Base-by-base conservation (phyloP, 2,329 filamentous ascomycete genomes). In the Colletotrichum sidae region DNA sequence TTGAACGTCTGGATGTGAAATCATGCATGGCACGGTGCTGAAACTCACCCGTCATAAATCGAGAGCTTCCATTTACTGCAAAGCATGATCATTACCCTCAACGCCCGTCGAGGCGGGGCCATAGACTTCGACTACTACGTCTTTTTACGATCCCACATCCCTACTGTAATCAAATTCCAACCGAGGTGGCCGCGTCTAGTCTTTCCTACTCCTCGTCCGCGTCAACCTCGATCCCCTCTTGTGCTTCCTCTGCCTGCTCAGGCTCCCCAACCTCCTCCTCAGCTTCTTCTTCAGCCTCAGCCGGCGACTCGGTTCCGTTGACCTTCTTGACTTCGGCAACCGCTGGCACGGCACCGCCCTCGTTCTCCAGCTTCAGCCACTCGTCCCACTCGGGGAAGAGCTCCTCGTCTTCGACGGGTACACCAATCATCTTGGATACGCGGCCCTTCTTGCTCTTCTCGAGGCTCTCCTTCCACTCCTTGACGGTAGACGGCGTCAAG, bases 381-480 rank as follows among this genome's bases (percentile, higher is more conserved):
- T 96, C 91, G 5, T 97, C 92, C 96, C 96, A 99, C 73, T 97
- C 93, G 0, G 95, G 95, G 81, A 99, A 99, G 71, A 99, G 85
- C 3, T 97, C 94, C 45, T 91, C 91, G 65, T 94, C 92, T 71
- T 92, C 90, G 0, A 88, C 92, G 0, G 96, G 96, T 0, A 93
- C 86, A 67, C 92, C 95, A 58, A 99, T 86, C 55, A 94, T 84
- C 80, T 95, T 91, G 10, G 92, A 88, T 4, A 98, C 91, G 70
- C 96, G 93, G 10, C 85, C 87, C 83, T 96, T 97, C 77, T 95
- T 95, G 57, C 84, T 86, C 80, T 93, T 92, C 77, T 97, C 94
- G 53, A 99, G 79, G 38, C 83, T 87, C 67, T 89, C 86, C 80
- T 97, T 97, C 96, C 95, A 99, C 67, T 87, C 80, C 65, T 84